These are phyloP conservation scores for Arabidopsis hybrid DNA, from an alignment of 441 rosid species.

Conservation along the genomic window DNA sequence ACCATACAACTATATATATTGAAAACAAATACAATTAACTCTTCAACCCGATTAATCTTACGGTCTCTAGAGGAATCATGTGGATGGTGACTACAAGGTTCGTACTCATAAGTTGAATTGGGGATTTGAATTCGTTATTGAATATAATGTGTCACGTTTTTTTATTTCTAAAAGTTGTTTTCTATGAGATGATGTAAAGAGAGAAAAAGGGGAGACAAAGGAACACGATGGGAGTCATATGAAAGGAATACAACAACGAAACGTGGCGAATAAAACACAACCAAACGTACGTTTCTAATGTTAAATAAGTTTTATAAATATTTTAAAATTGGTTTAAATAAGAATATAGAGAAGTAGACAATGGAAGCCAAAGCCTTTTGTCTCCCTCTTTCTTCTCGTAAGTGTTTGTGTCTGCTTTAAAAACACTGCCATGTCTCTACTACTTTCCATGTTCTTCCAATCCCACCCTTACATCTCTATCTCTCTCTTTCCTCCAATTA, in stretches of 20 bases:
- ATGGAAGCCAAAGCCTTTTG: constrained; percentile 33
- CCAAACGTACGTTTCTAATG: neutral
- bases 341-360: constrained; percentile 23
- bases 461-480: constrained; percentile 30
- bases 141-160: constrained; percentile 24
- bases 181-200: constrained; percentile 19
- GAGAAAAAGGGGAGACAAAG: constrained; percentile 28
- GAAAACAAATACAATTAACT: neutral
- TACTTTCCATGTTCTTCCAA: constrained; percentile 43
- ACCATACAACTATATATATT: neutral
- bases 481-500: neutral
- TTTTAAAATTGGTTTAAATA: neutral
- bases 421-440: constrained; percentile 44
- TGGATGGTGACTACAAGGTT: constrained; percentile 6
- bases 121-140: neutral
- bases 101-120: neutral
- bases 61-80: constrained; percentile 1
- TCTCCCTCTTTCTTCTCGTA: constrained; percentile 43
- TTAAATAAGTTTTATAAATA: neutral
- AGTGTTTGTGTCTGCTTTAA: constrained; percentile 44
- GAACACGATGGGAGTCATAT: constrained; percentile 44
- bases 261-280: constrained; percentile 44
- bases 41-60: constrained; percentile 1
- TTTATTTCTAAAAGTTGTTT: neutral
- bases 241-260: constrained; percentile 36